Base-by-base conservation (phyloP, 2,329 filamentous ascomycete genomes). In the Proliferodiscus dingleyae region DNA sequence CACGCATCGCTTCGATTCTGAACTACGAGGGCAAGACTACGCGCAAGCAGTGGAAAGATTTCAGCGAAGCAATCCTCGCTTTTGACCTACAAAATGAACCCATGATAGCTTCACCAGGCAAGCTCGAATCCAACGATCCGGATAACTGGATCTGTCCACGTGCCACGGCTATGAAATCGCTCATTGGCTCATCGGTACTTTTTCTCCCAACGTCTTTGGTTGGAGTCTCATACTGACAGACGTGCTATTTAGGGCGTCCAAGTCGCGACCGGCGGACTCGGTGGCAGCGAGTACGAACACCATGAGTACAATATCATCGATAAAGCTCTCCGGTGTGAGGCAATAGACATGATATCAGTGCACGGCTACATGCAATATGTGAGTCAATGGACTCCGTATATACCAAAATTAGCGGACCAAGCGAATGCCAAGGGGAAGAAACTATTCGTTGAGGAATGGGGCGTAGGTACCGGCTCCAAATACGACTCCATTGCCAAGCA, bases 61-160 rank as follows among this genome's bases (percentile, higher is more conserved):
- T 28, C 2, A 24, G 18, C n/a, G 44, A 51, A 37, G 48, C 38
- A 2, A 51, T 50, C 22, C 26, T 51, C 5, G 49, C 49, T 2
- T 48, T 51, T 26, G 49, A 51, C 29, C 23, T 51, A 16, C 41
- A 51, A 19, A 51, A 51, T 37, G 45, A 51, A 19, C 49, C 45
- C n/a, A n/a, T n/a, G n/a, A n/a, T n/a, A n/a, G n/a, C n/a, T n/a
- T 11, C 37, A 46, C 32, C 39, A 45, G 23, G 41, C 39, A 9
- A 36, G 10, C 15, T 11, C 24, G 3, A 45, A 33, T 5, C 37
- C 11, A 43, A 48, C 33, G 45, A 51, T 46, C 49, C 49, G 5
- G 33, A 39, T 28, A 42, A 41, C 24, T 51, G 45, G 49, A 5
- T 51, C n/a, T 51, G 49, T 43, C 40, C 32, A 2, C 37, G 41